Evolutionary conservation across 495 filamentous ascomycete genomes (phyloP).

Genomic region (Aspergillus bridgeri): DNA sequence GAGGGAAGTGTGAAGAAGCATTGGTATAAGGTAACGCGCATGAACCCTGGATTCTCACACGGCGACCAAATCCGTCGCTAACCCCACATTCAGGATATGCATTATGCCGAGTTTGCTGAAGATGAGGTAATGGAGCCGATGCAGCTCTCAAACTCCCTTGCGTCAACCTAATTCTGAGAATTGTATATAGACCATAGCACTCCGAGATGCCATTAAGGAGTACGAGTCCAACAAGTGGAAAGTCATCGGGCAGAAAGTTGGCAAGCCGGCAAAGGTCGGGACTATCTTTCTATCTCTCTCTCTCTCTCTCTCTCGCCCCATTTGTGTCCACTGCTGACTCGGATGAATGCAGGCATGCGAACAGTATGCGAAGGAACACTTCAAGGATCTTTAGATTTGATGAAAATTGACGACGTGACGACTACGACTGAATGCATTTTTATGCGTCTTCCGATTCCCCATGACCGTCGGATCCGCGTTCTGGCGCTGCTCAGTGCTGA

Average conservation of each 20-base stretch:
- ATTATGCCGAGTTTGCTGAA: conserved; percentile 98
- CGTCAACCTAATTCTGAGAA: conserved; percentile 26
- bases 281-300: background rate
- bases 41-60: conserved; percentile 9
- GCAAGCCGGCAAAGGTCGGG: conserved; percentile 91
- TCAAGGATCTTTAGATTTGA: conserved; percentile 52
- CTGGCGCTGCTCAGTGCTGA: background rate
- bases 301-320: background rate
- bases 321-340: conserved; percentile 6
- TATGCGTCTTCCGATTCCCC: conserved; percentile 37
- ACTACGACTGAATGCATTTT: conserved; percentile 18
- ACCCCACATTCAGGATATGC: conserved; percentile 73
- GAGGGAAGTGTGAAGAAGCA: conserved; percentile 99
- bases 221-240: conserved; percentile 99
- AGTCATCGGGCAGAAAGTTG: conserved; percentile 89
- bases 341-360: conserved; percentile 73
- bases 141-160: background rate
- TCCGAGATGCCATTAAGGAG: conserved; percentile 93
- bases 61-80: conserved; percentile 17
- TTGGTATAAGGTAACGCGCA: conserved; percentile 85
- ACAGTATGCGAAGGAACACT: conserved; percentile 97
- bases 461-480: conserved; percentile 11
- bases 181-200: conserved; percentile 65
- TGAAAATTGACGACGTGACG: conserved; percentile 40
- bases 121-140: conserved; percentile 76